Evolutionary conservation across 1,139 yeast genomes (phyloP), one percentile per base, ranked within the genome.

Genomic region (Hansenula sp.): DNA sequence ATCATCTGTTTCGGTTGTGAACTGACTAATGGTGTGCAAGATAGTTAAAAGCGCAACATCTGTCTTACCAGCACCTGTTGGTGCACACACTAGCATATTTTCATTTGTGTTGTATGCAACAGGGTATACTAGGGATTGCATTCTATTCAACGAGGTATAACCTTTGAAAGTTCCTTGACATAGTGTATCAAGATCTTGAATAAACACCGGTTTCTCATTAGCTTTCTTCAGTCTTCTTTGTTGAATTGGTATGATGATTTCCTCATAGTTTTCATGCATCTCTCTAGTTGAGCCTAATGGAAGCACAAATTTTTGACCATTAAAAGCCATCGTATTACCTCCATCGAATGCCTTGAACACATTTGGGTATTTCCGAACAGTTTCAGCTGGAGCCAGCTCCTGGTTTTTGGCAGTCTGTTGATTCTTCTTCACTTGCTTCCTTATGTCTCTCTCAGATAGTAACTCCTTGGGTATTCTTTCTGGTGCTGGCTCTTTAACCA

Each of bases 11-110:
- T 69, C 59, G 48, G 61, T 22, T 0, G 68, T 53, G 52, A 61
- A 58, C 56, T 87, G 92, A 33, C 80, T 76, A n/a, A 92, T 82
- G 0, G 94, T 77, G 52, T 84, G 87, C 40, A 94, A 68, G 53
- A 92, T 80, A 0, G 97, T 73, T 32, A 92, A 66, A 54, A 94
- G 66, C 0, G 99, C 99, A 31, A 94, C 96, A 61, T 94, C 97
- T 0, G 99, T 94, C 58, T 92, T 92, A 74, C 99, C 99, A 8
- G 98, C 97, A 71, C 99, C 98, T 0, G 99, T 92, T 3, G 99
- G 99, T 0, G 99, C 99, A 76, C 98, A 92, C 2, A 92, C 90
- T 38, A 92, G 71, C 96, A 94, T 85, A 56, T 94, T 92, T 53
- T 90, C 97, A 61, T 88, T 90, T 7, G 97, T 84, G 41, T 83